Conservation (phyloP, 2,329 filamentous ascomycete species). For the Rasamsonia emersonii region DNA sequence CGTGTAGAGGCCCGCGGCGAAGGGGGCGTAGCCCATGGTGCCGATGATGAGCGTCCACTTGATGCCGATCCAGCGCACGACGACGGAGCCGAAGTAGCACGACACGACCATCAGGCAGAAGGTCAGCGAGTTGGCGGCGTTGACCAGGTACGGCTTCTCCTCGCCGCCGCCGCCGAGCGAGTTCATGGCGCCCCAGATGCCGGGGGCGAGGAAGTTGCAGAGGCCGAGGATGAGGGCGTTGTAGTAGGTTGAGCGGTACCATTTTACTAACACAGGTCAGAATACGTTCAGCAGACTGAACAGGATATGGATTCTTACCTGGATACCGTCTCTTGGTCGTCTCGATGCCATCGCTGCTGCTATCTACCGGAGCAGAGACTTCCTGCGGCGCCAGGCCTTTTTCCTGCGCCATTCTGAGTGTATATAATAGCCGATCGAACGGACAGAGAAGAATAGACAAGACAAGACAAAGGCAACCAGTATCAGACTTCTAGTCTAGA, state of each 20-base stretch:
- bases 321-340: conserved; percentile 2
- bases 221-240: conserved; percentile 64
- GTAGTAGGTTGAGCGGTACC: conserved; percentile 64
- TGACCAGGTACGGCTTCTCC: conserved; percentile 57
- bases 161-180: conserved; percentile 61
- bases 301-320: conserved; percentile 8
- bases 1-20: conserved; percentile 60
- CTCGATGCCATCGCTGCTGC: not conserved
- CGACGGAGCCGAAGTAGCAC: conserved; percentile 55
- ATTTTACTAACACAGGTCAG: conserved; percentile 42
- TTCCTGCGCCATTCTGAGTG: no score
- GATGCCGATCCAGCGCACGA: conserved; percentile 62
- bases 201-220: conserved; percentile 61
- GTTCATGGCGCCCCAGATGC: conserved; percentile 68
- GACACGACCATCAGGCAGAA: conserved; percentile 67
- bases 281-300: conserved; percentile 6
- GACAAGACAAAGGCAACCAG: no score
- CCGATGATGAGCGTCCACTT: conserved; percentile 64
- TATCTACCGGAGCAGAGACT: not conserved
- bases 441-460: no score
- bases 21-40: conserved; percentile 63
- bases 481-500: no score
- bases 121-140: conserved; percentile 61
- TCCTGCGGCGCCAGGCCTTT: no score
- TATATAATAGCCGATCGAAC: no score